phyloP scores from a whole-genome alignment of 257 asterid species.

The Solanum dulcamara region DNA sequence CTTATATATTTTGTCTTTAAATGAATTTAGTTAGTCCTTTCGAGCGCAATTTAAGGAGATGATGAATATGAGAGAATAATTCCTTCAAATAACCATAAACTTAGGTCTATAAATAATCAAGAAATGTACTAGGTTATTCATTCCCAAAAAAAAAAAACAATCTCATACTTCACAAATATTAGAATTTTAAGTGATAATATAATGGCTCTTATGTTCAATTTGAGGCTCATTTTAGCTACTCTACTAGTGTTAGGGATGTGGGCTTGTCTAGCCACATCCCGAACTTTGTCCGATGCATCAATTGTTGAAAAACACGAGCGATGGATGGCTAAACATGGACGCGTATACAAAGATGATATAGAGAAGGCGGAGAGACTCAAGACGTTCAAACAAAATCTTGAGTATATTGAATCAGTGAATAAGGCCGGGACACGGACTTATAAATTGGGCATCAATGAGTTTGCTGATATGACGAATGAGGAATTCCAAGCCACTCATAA shows the following conservation, averaged over 20 bases:
- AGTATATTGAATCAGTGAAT: neutral
- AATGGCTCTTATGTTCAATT: neutral
- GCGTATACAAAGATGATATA: conserved; percentile 10
- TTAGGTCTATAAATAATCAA: neutral
- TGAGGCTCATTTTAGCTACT: conserved; percentile 3
- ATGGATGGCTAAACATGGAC: conserved; percentile 22
- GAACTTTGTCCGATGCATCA: neutral
- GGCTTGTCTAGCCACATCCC: neutral
- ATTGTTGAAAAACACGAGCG: conserved; percentile 10
- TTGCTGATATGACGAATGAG: neutral
- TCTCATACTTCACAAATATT: neutral
- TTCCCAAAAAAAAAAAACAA: neutral
- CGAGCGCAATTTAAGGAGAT: neutral
- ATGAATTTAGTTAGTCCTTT: neutral
- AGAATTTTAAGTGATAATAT: neutral
- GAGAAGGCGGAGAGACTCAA: conserved; percentile 16
- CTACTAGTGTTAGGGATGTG: conserved; percentile 3
- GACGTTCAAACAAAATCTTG: neutral
- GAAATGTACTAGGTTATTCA: neutral
- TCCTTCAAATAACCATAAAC: neutral
- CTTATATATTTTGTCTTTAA: too few species aligned
- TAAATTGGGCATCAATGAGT: neutral
- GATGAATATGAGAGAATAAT: neutral
- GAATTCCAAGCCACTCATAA: neutral
- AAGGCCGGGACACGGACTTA: neutral